Conservation (phyloP, 164 flowering plant genomes). For the Amborella trichopoda region DNA sequence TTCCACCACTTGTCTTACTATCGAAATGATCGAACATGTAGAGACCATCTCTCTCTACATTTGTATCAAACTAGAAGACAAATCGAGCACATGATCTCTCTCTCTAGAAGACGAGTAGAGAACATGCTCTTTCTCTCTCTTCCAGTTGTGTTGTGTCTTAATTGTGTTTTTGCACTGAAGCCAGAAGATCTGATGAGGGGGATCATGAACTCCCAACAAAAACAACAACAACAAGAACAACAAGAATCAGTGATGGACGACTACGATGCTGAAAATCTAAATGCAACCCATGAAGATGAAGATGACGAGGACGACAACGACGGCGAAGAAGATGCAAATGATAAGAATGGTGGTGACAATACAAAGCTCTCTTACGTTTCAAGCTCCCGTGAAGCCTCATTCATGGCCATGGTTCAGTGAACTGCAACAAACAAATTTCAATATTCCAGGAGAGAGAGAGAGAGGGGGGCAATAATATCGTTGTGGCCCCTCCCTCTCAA, state of each 20-base stretch:
- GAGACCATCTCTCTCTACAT: neutral
- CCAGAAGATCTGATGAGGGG: slow-evolving; percentile 1
- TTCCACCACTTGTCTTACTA: too few relatives aligned
- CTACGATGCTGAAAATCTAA: slow-evolving; percentile 3
- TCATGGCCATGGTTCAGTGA: slow-evolving; percentile 2
- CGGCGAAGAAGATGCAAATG: neutral
- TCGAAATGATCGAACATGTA: too few relatives aligned
- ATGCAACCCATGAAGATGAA: slow-evolving; percentile 1
- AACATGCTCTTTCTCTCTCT: neutral
- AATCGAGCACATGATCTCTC: neutral
- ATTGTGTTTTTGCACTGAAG: neutral
- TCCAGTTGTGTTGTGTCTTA: neutral
- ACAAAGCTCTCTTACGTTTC: neutral
- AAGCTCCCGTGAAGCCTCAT: neutral
- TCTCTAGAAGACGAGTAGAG: neutral
- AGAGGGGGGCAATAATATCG: too few relatives aligned
- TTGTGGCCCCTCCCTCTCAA: too few relatives aligned
- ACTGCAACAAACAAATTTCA: too few relatives aligned
- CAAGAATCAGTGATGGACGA: slow-evolving; percentile 4
- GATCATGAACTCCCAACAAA: neutral
- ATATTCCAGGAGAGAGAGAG: too few relatives aligned
- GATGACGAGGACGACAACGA: slow-evolving; percentile 3
- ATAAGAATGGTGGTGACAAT: neutral
- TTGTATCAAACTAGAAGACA: neutral
- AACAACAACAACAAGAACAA: slow-evolving; percentile 1